A percentile compares a stretch with the other conserved stretches of the same genome.
These are phyloP conservation scores for Xylaria flabelliformis DNA, from an alignment of 495 filamentous ascomycete species.

Conservation along the genomic window DNA sequence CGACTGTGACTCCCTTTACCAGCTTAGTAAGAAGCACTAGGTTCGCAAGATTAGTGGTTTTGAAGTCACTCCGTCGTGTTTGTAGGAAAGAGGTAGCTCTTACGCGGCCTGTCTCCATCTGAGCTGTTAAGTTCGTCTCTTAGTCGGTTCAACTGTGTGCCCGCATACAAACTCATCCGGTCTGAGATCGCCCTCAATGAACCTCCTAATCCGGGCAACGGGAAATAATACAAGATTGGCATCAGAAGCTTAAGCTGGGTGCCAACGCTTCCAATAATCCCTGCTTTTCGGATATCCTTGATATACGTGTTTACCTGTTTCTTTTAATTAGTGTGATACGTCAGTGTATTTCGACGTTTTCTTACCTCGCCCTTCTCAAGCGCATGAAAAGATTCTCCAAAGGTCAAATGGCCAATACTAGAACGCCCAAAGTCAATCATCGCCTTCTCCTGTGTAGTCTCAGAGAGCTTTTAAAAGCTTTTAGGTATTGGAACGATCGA, in stretches of 20 bases:
- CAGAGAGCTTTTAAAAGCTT: not conserved
- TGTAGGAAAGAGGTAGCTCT: not conserved
- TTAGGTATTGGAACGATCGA: not conserved
- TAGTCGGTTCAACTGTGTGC: not conserved
- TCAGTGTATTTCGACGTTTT: not conserved
- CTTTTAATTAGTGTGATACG: not conserved
- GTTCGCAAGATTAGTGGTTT: not conserved
- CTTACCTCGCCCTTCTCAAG: constrained; percentile 57
- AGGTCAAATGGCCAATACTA: constrained; percentile 58
- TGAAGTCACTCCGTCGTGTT: too few relatives aligned
- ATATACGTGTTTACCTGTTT: constrained; percentile 4
- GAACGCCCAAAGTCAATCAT: not conserved
- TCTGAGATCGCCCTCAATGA: not conserved
- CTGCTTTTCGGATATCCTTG: constrained; percentile 27
- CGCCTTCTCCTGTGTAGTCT: not conserved
- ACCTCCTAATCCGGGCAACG: not conserved
- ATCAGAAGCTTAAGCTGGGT: not conserved
- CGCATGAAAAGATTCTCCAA: constrained; percentile 64
- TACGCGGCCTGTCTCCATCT: not conserved
- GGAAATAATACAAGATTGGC: constrained; percentile 1
- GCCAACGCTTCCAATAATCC: not conserved
- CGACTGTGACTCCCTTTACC: not conserved
- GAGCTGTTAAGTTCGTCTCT: not conserved
- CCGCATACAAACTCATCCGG: not conserved
- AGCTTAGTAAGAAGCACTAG: constrained; percentile 8